Conservation (phyloP, 306 rosid species). For the Inga oerstediana region DNA sequence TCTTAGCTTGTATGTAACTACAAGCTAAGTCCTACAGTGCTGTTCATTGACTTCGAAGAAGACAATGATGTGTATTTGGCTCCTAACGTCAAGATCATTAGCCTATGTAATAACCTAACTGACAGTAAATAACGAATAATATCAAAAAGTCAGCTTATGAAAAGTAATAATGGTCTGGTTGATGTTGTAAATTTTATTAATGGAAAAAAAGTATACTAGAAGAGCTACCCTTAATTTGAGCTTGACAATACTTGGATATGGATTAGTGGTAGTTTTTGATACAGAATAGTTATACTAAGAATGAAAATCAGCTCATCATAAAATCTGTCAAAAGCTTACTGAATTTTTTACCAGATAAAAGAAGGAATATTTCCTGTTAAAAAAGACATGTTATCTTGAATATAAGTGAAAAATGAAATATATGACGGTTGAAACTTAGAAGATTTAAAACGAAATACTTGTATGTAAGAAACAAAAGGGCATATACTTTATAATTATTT, state of each 20-base stretch:
- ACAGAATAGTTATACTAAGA: background rate
- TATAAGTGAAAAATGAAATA: background rate
- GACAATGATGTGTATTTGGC: background rate
- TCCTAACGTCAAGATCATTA: conserved; percentile 7
- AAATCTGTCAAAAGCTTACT: background rate
- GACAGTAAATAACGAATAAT: background rate
- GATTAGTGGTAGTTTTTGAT: background rate
- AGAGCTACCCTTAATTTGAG: background rate
- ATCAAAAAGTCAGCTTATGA: background rate
- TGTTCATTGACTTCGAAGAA: background rate
- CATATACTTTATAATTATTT: background rate
- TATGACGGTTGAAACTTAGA: background rate
- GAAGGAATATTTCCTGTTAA: background rate
- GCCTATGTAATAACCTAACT: background rate
- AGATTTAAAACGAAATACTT: background rate
- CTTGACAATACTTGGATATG: background rate
- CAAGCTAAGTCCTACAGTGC: background rate
- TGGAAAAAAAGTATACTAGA: background rate
- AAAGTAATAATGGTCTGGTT: background rate
- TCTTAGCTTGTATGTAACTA: background rate
- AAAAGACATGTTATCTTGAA: background rate
- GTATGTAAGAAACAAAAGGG: background rate
- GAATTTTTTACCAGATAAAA: background rate
- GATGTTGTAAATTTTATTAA: background rate
- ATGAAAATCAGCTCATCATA: background rate